Evolutionary conservation across 2,329 filamentous ascomycete species (phyloP).

Genomic region (Alternaria novae-zelandiae): DNA sequence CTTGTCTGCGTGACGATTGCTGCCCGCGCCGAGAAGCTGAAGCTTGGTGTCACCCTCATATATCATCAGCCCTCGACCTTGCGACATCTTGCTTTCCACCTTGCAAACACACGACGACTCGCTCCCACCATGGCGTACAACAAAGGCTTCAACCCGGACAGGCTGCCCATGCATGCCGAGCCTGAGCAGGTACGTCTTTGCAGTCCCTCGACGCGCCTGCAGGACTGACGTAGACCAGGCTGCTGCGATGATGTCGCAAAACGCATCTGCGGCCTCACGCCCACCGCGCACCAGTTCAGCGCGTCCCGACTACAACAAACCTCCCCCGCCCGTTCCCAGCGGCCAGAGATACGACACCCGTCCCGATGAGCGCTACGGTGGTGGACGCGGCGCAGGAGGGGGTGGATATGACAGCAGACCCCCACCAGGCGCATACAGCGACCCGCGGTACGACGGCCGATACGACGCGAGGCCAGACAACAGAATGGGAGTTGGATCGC

Average conservation of each 20-base stretch:
- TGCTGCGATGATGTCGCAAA: conserved; percentile 49
- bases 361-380: conserved; percentile 47
- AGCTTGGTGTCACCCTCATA: conserved; percentile 20
- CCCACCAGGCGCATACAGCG: conserved; percentile 50
- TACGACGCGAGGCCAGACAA: conserved; percentile 33
- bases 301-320: conserved; percentile 54
- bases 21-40: conserved; percentile 14
- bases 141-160: conserved; percentile 89
- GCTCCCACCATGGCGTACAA: conserved; percentile 83
- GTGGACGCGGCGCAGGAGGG: conserved; percentile 23
- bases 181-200: conserved; percentile 68
- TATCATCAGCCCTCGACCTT: conserved; percentile 20
- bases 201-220: background rate
- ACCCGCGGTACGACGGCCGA: conserved; percentile 41
- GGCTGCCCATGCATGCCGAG: conserved; percentile 87
- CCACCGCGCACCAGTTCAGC: conserved; percentile 45
- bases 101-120: conserved; percentile 5
- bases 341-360: conserved; percentile 41
- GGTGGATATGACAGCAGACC: conserved; percentile 40
- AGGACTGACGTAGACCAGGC: conserved; percentile 40
- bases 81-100: conserved; percentile 5
- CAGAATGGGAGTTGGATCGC: conserved; percentile 52
- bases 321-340: conserved; percentile 44
- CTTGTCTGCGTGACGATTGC: conserved; percentile 9
- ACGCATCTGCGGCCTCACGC: conserved; percentile 22